Conservation (phyloP, 2,329 filamentous ascomycete species). For the Hypoxylon sp. region DNA sequence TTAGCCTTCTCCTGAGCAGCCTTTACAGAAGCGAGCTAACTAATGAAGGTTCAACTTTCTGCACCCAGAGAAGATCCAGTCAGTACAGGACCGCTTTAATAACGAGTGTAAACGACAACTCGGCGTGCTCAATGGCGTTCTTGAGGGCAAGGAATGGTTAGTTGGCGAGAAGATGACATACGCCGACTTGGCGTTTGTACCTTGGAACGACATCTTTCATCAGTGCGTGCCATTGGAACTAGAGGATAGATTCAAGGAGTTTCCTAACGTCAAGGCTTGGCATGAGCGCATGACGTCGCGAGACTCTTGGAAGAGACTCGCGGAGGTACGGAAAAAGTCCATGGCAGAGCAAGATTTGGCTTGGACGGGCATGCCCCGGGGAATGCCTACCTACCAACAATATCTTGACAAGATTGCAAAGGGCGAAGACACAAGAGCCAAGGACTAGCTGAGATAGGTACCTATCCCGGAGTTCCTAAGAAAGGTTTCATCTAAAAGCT, state of each 20-base stretch:
- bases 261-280: slow-evolving; percentile 43
- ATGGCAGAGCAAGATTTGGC: slow-evolving; percentile 33
- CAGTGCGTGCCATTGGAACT: neutral
- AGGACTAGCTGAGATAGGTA: neutral
- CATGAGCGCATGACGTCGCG: slow-evolving; percentile 41
- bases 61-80: slow-evolving; percentile 61
- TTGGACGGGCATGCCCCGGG: slow-evolving; percentile 11
- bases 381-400: neutral
- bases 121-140: slow-evolving; percentile 61
- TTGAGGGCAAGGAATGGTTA: slow-evolving; percentile 57
- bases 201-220: slow-evolving; percentile 35
- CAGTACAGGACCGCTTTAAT: slow-evolving; percentile 62
- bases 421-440: slow-evolving; percentile 2
- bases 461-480: no score
- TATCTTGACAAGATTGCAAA: slow-evolving; percentile 7
- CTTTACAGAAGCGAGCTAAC: neutral
- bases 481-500: no score
- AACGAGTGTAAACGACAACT: slow-evolving; percentile 63
- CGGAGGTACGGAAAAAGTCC: slow-evolving; percentile 25
- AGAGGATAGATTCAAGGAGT: slow-evolving; percentile 29
- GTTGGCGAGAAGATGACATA: slow-evolving; percentile 59
- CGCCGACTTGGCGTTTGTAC: slow-evolving; percentile 47
- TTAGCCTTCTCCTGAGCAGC: neutral
- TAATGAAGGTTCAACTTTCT: slow-evolving; percentile 58
- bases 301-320: slow-evolving; percentile 37